These are phyloP conservation scores for Cubamyces lactineus DNA, from an alignment of 768 basidiomycete species.

Conservation along the genomic window DNA sequence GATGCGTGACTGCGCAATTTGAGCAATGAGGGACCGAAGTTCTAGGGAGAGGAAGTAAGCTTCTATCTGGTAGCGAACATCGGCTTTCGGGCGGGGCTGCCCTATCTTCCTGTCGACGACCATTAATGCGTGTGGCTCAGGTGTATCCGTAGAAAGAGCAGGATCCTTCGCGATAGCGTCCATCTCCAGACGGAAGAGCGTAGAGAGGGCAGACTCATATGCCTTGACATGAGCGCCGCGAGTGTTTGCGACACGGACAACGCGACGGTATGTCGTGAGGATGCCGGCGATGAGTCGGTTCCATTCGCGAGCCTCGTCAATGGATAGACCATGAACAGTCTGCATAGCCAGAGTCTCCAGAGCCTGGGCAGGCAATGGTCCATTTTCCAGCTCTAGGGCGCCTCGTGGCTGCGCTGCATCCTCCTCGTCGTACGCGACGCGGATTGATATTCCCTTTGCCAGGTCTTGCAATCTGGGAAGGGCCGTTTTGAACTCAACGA, in stretches of 20 bases:
- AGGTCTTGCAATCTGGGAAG: constrained; percentile 11
- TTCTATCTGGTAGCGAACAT: constrained; percentile 39
- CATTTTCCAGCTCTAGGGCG: constrained; percentile 15
- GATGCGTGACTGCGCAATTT: constrained; percentile 35
- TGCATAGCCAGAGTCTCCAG: constrained; percentile 23
- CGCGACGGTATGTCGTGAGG: constrained; percentile 30
- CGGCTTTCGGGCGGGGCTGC: constrained; percentile 40
- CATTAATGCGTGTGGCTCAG: constrained; percentile 34
- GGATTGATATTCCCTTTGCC: constrained; percentile 23
- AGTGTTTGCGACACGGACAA: constrained; percentile 30
- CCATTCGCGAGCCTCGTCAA: constrained; percentile 33
- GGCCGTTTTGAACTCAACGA: constrained; percentile 18
- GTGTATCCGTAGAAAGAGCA: constrained; percentile 25
- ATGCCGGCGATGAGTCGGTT: constrained; percentile 24
- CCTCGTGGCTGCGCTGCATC: background rate
- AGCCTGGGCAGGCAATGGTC: constrained; percentile 21
- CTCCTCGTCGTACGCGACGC: background rate
- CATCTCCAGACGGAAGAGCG: constrained; percentile 37
- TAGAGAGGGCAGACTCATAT: constrained; percentile 39
- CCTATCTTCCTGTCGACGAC: constrained; percentile 38
- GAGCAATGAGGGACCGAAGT: constrained; percentile 38
- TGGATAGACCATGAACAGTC: constrained; percentile 24
- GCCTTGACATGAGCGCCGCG: constrained; percentile 38
- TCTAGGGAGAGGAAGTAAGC: constrained; percentile 40
- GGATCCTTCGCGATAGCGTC: constrained; percentile 27